These are phyloP conservation scores for Globisporangium orthogonon DNA, from an alignment of 352 stramenopile genomes.

Conservation along the genomic window DNA sequence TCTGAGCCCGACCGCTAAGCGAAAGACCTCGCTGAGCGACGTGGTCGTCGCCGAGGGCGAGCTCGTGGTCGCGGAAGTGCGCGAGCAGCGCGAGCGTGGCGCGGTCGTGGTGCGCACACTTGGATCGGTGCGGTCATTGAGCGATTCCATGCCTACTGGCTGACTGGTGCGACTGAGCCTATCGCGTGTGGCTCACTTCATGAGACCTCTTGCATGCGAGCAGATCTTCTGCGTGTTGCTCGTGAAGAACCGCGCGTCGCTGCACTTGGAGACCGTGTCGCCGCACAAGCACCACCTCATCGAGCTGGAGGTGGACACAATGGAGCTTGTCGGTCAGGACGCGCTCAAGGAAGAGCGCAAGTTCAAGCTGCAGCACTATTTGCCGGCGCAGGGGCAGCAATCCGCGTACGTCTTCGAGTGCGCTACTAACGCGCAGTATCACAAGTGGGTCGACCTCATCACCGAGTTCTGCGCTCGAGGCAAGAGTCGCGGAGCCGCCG, in stretches of 20 bases:
- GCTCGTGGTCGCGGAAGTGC: conserved; percentile 42
- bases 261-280: conserved; percentile 36
- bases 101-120: conserved; percentile 23
- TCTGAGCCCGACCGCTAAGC: conserved; percentile 15
- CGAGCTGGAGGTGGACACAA: conserved; percentile 25
- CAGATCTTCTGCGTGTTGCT: conserved; percentile 45
- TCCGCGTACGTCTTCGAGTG: conserved; percentile 33
- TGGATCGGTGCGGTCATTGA: conserved; percentile 34
- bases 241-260: conserved; percentile 18
- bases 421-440: conserved; percentile 19
- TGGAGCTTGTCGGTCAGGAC: conserved; percentile 28
- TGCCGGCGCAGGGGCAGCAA: background rate
- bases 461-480: conserved; percentile 6
- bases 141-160: too few relatives aligned
- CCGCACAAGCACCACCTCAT: conserved; percentile 26
- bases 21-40: conserved; percentile 20
- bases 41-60: conserved; percentile 39
- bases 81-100: conserved; percentile 11
- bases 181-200: too few relatives aligned
- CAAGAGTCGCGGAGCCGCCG: background rate
- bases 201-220: too few relatives aligned
- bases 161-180: too few relatives aligned
- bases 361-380: conserved; percentile 27
- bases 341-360: conserved; percentile 25
- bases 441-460: conserved; percentile 32